Base-by-base conservation (phyloP, 306 rosid genomes). In the Ochetophila trinervis region DNA sequence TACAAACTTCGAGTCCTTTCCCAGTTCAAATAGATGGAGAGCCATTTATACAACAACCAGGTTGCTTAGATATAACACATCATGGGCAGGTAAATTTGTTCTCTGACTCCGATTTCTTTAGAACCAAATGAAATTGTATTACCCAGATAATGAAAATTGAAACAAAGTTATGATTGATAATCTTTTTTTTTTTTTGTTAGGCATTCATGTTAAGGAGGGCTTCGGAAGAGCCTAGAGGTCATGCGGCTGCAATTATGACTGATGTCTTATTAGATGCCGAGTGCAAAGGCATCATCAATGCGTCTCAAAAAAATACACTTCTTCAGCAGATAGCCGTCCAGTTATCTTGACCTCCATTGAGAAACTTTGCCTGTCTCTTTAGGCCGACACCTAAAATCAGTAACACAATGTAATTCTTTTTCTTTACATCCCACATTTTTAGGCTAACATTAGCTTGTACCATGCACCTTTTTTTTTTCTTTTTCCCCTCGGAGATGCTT, bases 1-100 rank as follows among this genome's bases (percentile, higher is more conserved):
- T 87, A 73, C 90, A 87, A 58, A 72, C 81, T 62, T 87, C 90
- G 40, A 76, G 88, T 76, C 80, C 95, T 66, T 87, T 87, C 78
- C 95, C 95, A 4, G 95, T 87, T 75, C 95, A 87, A 83, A 87
- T 87, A 48, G 95, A 87, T 8, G 95, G 95, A 42, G 95, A 87
- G 66, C 95, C 95, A 54, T 87, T 80, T 72, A 87, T 87, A 75
- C 77, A 83, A 34, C 82, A 72, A 51, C 81, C 85, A 40, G 85
- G 85, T 42, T 72, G 78, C 79, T 57, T 87, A 51, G 90, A 87
- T 73, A 80, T 87, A 74, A 76, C 80, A 53, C 84, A 85, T 81
- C 88, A 75, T 40, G 90, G 85, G 65, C 95, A 80, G 85, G 85
- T 80, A 73, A 53, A 19, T 14, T 1, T 50, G 16, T 18, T 6